These are phyloP conservation scores for Exophiala mesophila DNA, from an alignment of 2,329 filamentous ascomycete genomes.

Conservation along the genomic window DNA sequence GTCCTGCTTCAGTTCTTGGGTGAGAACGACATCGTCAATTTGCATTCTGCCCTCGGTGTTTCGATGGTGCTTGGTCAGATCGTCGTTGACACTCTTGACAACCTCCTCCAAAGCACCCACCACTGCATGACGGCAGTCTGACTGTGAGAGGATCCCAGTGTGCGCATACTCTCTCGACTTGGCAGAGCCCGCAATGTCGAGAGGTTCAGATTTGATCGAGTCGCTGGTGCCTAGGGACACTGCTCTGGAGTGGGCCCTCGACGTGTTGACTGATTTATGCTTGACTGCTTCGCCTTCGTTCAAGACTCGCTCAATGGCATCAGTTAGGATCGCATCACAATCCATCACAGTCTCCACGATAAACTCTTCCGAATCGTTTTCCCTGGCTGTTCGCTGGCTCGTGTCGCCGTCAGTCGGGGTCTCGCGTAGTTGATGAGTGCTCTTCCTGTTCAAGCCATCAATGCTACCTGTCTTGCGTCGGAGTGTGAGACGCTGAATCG, in stretches of 20 bases:
- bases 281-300: conserved; percentile 12
- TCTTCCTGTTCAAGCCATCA: neutral
- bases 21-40: conserved; percentile 9
- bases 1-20: conserved; percentile 34
- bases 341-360: conserved; percentile 53
- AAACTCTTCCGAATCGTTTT: conserved; percentile 39
- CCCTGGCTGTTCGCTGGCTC: neutral
- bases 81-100: conserved; percentile 50
- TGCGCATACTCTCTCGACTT: conserved; percentile 9
- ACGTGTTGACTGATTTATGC: conserved; percentile 7
- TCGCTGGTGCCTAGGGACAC: conserved; percentile 23
- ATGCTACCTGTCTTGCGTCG: conserved; percentile 38
- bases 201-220: conserved; percentile 25
- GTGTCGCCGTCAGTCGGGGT: neutral
- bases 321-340: conserved; percentile 53
- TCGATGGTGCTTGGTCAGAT: conserved; percentile 40
- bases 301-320: conserved; percentile 54
- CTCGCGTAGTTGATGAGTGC: neutral
- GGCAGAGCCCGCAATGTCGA: conserved; percentile 14
- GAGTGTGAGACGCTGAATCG: conserved; percentile 53
- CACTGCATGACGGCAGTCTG: conserved; percentile 51
- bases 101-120: conserved; percentile 55
- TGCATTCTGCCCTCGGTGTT: conserved; percentile 32
- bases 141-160: conserved; percentile 9
- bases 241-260: conserved; percentile 17